phyloP scores from a whole-genome alignment of 1,139 yeast species.

The Taphrina wiesneri region DNA sequence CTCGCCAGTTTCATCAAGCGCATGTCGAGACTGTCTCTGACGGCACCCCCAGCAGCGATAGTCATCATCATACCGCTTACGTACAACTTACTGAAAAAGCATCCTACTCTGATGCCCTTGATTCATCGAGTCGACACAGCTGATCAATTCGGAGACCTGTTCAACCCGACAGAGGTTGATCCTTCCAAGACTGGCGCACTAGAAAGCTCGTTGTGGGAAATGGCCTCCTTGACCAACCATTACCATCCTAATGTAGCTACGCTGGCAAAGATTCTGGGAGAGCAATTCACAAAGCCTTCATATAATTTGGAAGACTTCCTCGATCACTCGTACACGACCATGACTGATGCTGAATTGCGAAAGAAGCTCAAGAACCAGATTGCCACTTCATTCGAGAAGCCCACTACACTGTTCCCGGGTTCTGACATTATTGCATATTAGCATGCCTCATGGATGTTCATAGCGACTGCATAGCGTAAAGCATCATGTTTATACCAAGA shows the following conservation, averaged over 20 bases:
- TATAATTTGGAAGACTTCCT: conserved; percentile 92
- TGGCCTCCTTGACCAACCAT: conserved; percentile 77
- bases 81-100: conserved; percentile 82
- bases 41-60: conserved; percentile 88
- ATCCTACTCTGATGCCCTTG: conserved; percentile 90
- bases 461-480: neutral
- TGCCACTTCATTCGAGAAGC: conserved; percentile 67
- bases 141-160: conserved; percentile 58
- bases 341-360: conserved; percentile 70
- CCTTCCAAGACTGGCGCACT: conserved; percentile 80
- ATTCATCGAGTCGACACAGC: conserved; percentile 60
- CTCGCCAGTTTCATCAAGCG: conserved; percentile 88
- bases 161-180: conserved; percentile 60
- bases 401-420: conserved; percentile 2
- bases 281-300: conserved; percentile 82
- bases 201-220: conserved; percentile 87
- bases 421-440: conserved; percentile 13
- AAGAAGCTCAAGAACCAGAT: conserved; percentile 71
- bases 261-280: conserved; percentile 79
- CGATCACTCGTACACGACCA: conserved; percentile 80
- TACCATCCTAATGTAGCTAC: conserved; percentile 96
- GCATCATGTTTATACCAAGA: neutral
- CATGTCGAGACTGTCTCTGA: conserved; percentile 69
- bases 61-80: conserved; percentile 87
- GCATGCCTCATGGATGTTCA: neutral